Conservation (phyloP, 345 rosid genomes). For the Camelina sativa region DNA sequence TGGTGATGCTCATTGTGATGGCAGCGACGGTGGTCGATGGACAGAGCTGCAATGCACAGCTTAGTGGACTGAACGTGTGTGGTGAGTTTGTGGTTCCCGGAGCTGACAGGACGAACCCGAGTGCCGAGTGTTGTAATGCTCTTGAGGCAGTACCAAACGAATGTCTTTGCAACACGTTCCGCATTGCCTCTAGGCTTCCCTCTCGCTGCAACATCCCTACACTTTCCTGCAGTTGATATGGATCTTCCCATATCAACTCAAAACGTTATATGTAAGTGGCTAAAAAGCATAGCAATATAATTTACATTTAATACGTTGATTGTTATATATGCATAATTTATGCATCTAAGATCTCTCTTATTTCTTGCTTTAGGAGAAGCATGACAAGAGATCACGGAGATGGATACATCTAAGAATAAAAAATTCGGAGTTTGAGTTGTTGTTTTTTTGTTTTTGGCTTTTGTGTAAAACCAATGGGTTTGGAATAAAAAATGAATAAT, state of each 20-base stretch:
- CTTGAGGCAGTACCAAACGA: conserved; percentile 63
- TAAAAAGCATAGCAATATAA: not conserved
- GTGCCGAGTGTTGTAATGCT: conserved; percentile 61
- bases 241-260: not conserved
- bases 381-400: not conserved
- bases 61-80: conserved; percentile 64
- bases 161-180: conserved; percentile 85
- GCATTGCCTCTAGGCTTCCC: conserved; percentile 77
- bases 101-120: conserved; percentile 49
- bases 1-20: conserved; percentile 42
- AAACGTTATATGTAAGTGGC: conserved; percentile 14
- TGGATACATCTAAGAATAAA: conserved; percentile 39
- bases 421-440: conserved; percentile 7
- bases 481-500: conserved; percentile 17
- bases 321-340: not conserved
- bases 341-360: not conserved
- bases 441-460: not conserved
- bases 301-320: not conserved
- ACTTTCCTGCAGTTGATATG: conserved; percentile 49
- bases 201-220: conserved; percentile 69
- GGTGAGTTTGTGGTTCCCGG: conserved; percentile 79
- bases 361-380: conserved; percentile 15
- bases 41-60: conserved; percentile 63
- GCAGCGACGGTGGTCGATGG: conserved; percentile 43
- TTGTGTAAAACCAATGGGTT: conserved; percentile 24